These are phyloP conservation scores for Agaricales sp. DNA, from an alignment of 1,284 basidiomycete species.

Conservation along the genomic window DNA sequence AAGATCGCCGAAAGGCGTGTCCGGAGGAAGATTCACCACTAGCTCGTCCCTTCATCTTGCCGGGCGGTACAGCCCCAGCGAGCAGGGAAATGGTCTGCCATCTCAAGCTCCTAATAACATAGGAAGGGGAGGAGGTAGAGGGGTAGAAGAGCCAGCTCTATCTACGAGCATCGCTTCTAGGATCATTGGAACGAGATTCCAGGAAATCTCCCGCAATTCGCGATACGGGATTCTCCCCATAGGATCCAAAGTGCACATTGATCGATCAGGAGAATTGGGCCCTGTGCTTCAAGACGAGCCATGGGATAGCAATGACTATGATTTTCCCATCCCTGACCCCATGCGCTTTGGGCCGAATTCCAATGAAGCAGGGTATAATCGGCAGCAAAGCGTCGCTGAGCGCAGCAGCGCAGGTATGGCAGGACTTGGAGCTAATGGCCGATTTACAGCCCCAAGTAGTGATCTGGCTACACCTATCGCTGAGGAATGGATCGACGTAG, in stretches of 20 bases:
- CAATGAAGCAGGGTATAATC: slow-evolving; percentile 22
- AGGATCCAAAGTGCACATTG: slow-evolving; percentile 48
- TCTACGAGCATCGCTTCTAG: slow-evolving; percentile 40
- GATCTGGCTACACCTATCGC: slow-evolving; percentile 12
- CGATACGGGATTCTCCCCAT: slow-evolving; percentile 47
- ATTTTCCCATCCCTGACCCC: slow-evolving; percentile 36
- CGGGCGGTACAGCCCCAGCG: background rate
- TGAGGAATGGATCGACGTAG: slow-evolving; percentile 5
- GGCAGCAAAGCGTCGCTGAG: slow-evolving; percentile 21
- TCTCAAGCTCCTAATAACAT: background rate
- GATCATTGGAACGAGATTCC: slow-evolving; percentile 57
- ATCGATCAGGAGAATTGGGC: slow-evolving; percentile 39
- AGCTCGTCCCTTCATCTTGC: background rate
- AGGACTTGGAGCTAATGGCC: slow-evolving; percentile 33
- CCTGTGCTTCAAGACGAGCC: slow-evolving; percentile 16
- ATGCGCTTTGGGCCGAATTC: slow-evolving; percentile 41
- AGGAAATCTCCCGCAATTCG: slow-evolving; percentile 59
- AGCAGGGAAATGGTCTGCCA: background rate
- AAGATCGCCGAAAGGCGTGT: slow-evolving; percentile 48
- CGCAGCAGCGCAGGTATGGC: slow-evolving; percentile 23
- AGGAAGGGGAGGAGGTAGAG: too few relatives aligned
- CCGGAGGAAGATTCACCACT: slow-evolving; percentile 37
- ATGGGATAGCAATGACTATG: slow-evolving; percentile 15
- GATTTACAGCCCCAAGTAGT: slow-evolving; percentile 20
- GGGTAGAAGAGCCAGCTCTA: slow-evolving; percentile 21